phyloP scores from a whole-genome alignment of 2,329 filamentous ascomycete genomes.

The Ascochyta pisi region DNA sequence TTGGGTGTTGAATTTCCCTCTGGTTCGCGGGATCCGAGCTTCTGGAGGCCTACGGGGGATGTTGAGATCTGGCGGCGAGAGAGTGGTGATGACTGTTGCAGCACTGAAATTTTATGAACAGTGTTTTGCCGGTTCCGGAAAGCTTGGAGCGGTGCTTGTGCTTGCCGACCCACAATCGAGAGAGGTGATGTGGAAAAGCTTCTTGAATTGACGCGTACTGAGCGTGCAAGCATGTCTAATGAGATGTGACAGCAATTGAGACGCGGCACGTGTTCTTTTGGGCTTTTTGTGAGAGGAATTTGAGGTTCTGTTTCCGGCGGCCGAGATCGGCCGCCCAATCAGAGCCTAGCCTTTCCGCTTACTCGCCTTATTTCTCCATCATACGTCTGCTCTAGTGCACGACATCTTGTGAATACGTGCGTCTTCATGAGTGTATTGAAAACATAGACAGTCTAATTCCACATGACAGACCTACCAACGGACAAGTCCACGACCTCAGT shows the following conservation, averaged over 20 bases:
- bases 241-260: constrained; percentile 15
- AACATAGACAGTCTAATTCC: too few species aligned
- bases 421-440: too few species aligned
- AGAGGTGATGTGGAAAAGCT: constrained; percentile 26
- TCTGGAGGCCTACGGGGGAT: constrained; percentile 23
- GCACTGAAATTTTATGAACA: constrained; percentile 37
- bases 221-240: constrained; percentile 29
- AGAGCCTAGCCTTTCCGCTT: constrained; percentile 19
- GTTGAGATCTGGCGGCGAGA: constrained; percentile 29
- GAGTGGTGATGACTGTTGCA: constrained; percentile 27
- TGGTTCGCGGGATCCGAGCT: constrained; percentile 28
- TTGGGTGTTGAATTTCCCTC: constrained; percentile 37
- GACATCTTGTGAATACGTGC: neutral
- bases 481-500: neutral
- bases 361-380: neutral
- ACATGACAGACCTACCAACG: neutral
- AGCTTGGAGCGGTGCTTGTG: constrained; percentile 26
- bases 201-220: constrained; percentile 25
- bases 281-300: constrained; percentile 17
- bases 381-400: too few species aligned
- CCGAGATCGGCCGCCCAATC: constrained; percentile 33
- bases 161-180: constrained; percentile 29
- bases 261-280: constrained; percentile 20
- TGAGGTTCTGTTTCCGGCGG: constrained; percentile 22
- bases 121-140: constrained; percentile 43